These are phyloP conservation scores for Aspergillus jensenii DNA, from an alignment of 2,329 filamentous ascomycete species.

Conservation along the genomic window DNA sequence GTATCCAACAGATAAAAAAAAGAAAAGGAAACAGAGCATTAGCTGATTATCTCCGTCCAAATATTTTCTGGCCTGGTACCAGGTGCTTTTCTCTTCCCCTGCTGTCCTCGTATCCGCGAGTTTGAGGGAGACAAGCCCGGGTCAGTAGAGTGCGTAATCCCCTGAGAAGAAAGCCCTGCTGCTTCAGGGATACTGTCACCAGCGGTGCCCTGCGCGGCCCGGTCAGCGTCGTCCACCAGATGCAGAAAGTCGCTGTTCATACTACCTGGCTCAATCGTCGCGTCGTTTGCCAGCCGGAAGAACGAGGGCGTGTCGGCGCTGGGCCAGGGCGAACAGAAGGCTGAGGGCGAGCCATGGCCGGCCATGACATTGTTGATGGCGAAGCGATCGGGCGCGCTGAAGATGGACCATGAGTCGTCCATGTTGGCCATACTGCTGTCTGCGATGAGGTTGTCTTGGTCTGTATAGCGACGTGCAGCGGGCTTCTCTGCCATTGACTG, in stretches of 20 bases:
- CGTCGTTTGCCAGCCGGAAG: not conserved
- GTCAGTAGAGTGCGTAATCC: not conserved
- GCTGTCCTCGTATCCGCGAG: not conserved
- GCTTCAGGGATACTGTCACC: not conserved
- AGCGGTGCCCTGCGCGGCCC: not conserved
- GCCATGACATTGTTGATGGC: not conserved
- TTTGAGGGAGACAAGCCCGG: not conserved
- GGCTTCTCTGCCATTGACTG: not conserved
- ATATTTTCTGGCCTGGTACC: not conserved
- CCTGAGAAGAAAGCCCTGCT: not conserved
- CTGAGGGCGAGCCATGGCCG: not conserved
- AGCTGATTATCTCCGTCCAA: slow-evolving; percentile 1
- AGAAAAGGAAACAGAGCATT: too few relatives aligned
- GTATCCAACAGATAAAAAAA: too few relatives aligned
- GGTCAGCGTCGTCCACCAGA: not conserved
- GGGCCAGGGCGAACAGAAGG: not conserved
- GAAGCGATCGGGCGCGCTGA: not conserved
- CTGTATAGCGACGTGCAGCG: not conserved
- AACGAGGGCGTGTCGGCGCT: not conserved
- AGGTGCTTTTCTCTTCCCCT: not conserved
- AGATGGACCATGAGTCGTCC: not conserved
- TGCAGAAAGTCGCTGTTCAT: not conserved
- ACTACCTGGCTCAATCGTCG: not conserved
- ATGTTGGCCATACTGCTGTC: not conserved
- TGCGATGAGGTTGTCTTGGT: not conserved